Evolutionary conservation across 495 filamentous ascomycete species (phyloP), one percentile per base, ranked within the genome.

Genomic region (Letharia lupina): DNA sequence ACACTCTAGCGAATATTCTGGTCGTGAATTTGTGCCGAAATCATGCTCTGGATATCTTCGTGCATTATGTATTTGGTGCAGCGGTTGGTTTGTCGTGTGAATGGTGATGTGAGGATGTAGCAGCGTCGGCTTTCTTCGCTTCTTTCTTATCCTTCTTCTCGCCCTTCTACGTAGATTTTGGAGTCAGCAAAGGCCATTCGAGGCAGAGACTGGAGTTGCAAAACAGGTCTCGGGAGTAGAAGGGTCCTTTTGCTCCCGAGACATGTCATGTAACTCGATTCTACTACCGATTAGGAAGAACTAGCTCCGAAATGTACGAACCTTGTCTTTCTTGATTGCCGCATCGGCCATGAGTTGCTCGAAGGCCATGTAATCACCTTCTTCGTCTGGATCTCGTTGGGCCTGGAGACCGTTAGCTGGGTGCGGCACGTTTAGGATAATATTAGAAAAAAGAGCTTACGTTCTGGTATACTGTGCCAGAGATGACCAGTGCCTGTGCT

Each of bases 281-380:
- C 23, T 28, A 28, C 23, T 28, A 28, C 23, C 23, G 23, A 28
- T 28, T 28, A 28, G 23, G 23, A 28, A 28, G 23, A 28, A 28
- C 23, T 28, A 28, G 23, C 23, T 28, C 23, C 23, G 23, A 28
- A 28, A 28, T 28, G 23, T 28, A 28, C 23, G 23, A 28, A 28
- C 23, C 23, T 87, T 85, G 73, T 83, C 84, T 76, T 96, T 95
- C 84, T 98, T 98, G 61, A 90, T 87, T 59, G 90, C 90, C 9
- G 95, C 93, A 73, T 99, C 94, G 42, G 94, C 91, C 78, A 99
- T 95, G 40, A 99, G 86, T 76, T 97, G 91, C 75, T 99, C 94
- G 72, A 99, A 99, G 28, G 91, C 93, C 87, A 98, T 95, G 80
- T 95, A 97, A 64, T 97, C 93, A 68, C 93, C 94, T 79, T 98